Conservation (phyloP, 345 rosid genomes). For the Carallia brachiata region DNA sequence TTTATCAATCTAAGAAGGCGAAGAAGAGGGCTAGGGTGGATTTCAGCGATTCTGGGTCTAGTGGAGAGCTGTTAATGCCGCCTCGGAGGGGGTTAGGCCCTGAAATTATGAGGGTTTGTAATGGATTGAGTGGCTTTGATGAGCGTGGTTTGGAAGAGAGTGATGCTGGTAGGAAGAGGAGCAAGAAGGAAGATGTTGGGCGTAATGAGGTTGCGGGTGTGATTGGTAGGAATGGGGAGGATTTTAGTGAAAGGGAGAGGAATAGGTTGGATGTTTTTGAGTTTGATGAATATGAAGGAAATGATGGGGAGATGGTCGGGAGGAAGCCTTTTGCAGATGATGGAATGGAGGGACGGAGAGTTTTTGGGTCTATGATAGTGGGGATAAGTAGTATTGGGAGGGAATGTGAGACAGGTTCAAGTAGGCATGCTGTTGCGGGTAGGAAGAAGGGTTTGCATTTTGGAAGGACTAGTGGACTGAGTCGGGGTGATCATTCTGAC, state of each 20-base stretch:
- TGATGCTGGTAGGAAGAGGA: constrained; percentile 49
- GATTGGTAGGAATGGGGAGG: constrained; percentile 40
- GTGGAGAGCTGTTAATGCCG: constrained; percentile 62
- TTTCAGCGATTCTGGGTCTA: constrained; percentile 70
- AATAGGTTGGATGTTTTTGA: constrained; percentile 73
- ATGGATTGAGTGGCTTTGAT: constrained; percentile 41
- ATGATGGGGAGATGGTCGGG: constrained; percentile 46
- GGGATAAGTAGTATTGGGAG: constrained; percentile 37
- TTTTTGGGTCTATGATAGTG: constrained; percentile 38
- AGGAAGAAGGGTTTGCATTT: constrained; percentile 44
- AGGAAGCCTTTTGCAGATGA: constrained; percentile 37
- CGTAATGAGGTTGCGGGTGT: constrained; percentile 33
- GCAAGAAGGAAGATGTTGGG: constrained; percentile 33
- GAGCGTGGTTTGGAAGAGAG: constrained; percentile 32
- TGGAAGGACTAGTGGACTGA: constrained; percentile 40
- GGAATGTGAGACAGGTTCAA: constrained; percentile 50
- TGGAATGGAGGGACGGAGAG: constrained; percentile 41
- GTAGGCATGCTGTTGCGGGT: constrained; percentile 45
- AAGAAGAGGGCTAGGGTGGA: constrained; percentile 64
- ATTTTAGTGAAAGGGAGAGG: constrained; percentile 48
- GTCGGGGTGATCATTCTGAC: constrained; percentile 33
- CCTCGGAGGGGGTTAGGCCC: constrained; percentile 44
- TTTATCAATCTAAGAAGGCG: constrained; percentile 41
- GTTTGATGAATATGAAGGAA: constrained; percentile 79
- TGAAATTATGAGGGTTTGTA: constrained; percentile 42